A percentile compares a stretch with the other conserved stretches of the same genome.
These are phyloP conservation scores for Saksenaea oblongispora DNA, from an alignment of 371 early-diverging fungal genomes.

Conservation along the genomic window DNA sequence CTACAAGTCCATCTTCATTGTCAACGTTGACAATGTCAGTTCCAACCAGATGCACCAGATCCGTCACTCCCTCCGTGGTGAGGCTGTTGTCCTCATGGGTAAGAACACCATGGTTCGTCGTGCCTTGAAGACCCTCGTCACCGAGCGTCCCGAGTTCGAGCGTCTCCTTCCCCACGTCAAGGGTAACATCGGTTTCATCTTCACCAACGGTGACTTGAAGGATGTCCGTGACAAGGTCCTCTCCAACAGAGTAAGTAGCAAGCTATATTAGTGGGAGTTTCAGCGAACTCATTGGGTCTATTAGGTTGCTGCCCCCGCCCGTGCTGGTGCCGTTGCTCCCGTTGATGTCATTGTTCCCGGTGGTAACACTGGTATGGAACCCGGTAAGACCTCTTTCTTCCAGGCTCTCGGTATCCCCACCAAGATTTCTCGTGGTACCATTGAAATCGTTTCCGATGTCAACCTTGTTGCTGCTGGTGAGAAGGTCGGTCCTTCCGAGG, in stretches of 20 bases:
- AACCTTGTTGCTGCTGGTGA: constrained; percentile 89
- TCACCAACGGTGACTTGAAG: constrained; percentile 98
- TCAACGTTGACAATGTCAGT: constrained; percentile 99
- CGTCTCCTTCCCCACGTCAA: constrained; percentile 82
- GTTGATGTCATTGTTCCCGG: constrained; percentile 96
- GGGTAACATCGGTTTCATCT: constrained; percentile 99
- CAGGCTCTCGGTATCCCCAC: constrained; percentile 99
- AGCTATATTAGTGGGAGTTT: no score
- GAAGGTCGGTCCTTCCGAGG: constrained; percentile 99
- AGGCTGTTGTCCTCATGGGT: constrained; percentile 97
- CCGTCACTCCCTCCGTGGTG: constrained; percentile 91
- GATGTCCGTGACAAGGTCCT: constrained; percentile 90
- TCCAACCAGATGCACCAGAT: constrained; percentile 99
- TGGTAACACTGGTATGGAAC: constrained; percentile 99
- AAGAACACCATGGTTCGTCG: constrained; percentile 99
- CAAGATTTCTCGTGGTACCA: constrained; percentile 99
- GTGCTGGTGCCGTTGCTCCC: constrained; percentile 98
- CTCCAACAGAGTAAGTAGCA: constrained; percentile 81
- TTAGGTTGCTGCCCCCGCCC: constrained; percentile 93
- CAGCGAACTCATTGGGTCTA: not conserved
- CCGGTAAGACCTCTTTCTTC: constrained; percentile 99
- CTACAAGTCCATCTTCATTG: constrained; percentile 94
- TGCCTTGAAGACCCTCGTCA: constrained; percentile 83
- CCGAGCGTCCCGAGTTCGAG: constrained; percentile 88
- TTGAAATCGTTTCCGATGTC: constrained; percentile 98